Evolutionary conservation across 495 filamentous ascomycete genomes (phyloP).

Genomic region (Podospora pseudocomata): DNA sequence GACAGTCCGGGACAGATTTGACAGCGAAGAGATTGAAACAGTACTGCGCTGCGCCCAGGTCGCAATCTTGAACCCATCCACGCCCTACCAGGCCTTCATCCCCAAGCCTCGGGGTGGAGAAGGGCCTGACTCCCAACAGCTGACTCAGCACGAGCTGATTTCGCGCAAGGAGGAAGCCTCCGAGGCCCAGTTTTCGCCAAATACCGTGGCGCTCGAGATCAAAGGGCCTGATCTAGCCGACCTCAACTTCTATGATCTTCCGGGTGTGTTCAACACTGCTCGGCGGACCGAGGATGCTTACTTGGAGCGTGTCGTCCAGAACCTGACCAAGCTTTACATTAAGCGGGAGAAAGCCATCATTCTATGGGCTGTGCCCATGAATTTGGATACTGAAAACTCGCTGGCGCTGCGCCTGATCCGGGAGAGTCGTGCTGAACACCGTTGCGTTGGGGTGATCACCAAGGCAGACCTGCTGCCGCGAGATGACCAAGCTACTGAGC

Average conservation of each 20-base stretch:
- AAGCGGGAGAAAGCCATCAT: constrained; percentile 62
- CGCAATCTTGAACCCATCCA: constrained; percentile 62
- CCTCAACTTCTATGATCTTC: constrained; percentile 76
- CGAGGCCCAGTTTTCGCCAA: constrained; percentile 70
- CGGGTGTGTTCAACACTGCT: constrained; percentile 68
- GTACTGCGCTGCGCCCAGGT: constrained; percentile 66
- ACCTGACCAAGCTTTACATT: constrained; percentile 65
- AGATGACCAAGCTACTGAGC: constrained; percentile 37
- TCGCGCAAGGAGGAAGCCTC: constrained; percentile 31
- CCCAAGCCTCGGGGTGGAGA: constrained; percentile 37
- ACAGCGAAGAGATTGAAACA: constrained; percentile 51
- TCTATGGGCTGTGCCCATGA: constrained; percentile 71
- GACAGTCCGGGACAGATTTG: constrained; percentile 37
- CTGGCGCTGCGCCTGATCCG: constrained; percentile 62
- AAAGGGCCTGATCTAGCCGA: constrained; percentile 63
- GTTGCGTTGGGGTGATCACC: constrained; percentile 74
- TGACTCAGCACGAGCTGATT: constrained; percentile 27
- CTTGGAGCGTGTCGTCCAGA: constrained; percentile 62
- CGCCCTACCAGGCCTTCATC: constrained; percentile 43
- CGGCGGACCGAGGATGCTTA: constrained; percentile 60
- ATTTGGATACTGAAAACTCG: constrained; percentile 66
- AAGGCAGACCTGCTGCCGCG: constrained; percentile 67
- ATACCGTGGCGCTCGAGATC: constrained; percentile 70
- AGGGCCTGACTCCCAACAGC: constrained; percentile 30
- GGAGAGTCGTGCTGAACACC: constrained; percentile 51